Base-by-base conservation (phyloP, 345 rosid species). In the Arabidopsis arenosa region DNA sequence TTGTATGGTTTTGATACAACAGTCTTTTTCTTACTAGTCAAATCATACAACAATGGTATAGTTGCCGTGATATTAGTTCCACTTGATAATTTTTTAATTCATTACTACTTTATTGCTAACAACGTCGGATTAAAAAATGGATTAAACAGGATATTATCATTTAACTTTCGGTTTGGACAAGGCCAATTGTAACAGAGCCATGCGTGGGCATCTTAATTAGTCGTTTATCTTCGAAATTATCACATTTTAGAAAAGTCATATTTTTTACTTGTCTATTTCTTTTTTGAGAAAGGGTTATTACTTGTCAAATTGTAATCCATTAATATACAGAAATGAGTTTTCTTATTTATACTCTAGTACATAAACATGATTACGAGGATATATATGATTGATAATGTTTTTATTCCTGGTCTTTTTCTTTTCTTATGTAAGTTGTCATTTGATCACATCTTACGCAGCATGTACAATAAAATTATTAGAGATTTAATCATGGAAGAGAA, bases 31-130 rank as follows among this genome's bases (percentile, higher is more conserved):
- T 14, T 63, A 53, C 69, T 10, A 15, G 62, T 72, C 52, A 72
- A 36, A 73, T 73, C 54, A 71, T n/a, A 63, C 53, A 73, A 63
- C 63, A 32, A 63, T 63, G 17, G 62, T 7, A 52, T 52, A 62
- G 41, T 10, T 64, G 10, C 63, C 35, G 43, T 69, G 40, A 30
- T 13, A 40, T 11, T 63, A 28, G 43, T 41, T 52, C 53, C 43
- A 30, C 32, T 63, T 40, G 9, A 52, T 62, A 30, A 40, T 21
- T 7, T 5, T 39, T 41, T n/a, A 61, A 61, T 37, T 52, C 9
- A 32, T 32, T 15, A 53, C 56, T 41, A 63, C 76, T 73, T 72
- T 41, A 63, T 43, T 63, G 63, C 45, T 40, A 73, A 26, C 63
- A 41, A 73, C 76, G 40, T 30, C 28, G 14, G 69, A 51, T 51